These are phyloP conservation scores for Tolypocladium endophyticum DNA, from an alignment of 2,329 filamentous ascomycete species.

Conservation along the genomic window DNA sequence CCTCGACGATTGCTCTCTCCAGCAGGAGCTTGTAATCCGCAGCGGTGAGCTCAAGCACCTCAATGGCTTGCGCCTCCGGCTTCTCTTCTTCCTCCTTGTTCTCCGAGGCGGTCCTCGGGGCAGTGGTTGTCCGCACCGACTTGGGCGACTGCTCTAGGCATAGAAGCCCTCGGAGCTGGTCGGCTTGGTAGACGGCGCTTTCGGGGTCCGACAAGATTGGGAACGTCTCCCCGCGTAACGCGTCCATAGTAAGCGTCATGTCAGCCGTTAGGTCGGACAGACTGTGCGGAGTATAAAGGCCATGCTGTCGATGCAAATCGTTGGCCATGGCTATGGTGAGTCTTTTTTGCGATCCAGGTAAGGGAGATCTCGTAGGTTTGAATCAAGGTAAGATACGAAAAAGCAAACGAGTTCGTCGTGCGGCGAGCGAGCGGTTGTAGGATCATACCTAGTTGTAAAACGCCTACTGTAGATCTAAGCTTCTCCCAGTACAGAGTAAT, in stretches of 20 bases:
- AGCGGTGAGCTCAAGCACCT: background rate
- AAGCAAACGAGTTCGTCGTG: background rate
- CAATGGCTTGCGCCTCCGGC: background rate
- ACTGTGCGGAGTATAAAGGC: background rate
- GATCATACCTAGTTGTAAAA: no score
- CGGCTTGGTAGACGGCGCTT: background rate
- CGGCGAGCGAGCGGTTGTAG: background rate
- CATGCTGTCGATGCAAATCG: background rate
- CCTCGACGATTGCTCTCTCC: constrained; percentile 1
- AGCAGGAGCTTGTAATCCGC: background rate
- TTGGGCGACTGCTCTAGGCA: constrained; percentile 1
- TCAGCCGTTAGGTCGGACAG: background rate
- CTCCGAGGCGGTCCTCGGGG: background rate
- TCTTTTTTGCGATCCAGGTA: background rate
- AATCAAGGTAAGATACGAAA: background rate
- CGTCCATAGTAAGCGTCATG: background rate
- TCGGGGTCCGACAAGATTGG: constrained; percentile 1
- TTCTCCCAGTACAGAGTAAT: no score
- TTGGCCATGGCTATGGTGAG: background rate
- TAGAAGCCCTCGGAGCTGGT: constrained; percentile 1
- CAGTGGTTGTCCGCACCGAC: constrained; percentile 1
- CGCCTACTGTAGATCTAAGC: no score
- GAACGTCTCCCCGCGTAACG: background rate
- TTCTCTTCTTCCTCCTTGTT: constrained; percentile 1
- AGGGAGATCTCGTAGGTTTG: background rate